A percentile compares a stretch with the other conserved stretches of the same genome.
Conservation (phyloP, 148 eudicot species). For the Bassia scoparia region DNA sequence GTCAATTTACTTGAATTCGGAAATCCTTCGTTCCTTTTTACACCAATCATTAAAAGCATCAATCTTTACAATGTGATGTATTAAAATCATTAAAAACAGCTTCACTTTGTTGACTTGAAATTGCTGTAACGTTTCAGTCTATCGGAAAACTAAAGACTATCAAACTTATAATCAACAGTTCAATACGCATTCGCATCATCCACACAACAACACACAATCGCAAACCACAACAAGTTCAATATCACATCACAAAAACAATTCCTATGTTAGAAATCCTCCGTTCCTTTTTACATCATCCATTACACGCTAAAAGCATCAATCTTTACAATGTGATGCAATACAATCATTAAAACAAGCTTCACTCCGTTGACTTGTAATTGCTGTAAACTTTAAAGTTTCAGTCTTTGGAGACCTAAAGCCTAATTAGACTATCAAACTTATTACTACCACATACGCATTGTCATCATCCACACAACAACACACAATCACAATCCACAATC, state of each 20-base stretch:
- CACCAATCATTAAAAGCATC: background rate
- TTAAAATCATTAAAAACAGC: background rate
- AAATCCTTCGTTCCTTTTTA: background rate
- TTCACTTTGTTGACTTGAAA: slow-evolving; percentile 2
- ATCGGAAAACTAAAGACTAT: background rate
- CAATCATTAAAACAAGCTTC: background rate
- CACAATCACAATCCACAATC: background rate
- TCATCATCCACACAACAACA: background rate
- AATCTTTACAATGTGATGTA: background rate
- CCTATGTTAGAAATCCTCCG: background rate
- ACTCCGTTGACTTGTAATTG: background rate
- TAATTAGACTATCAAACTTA: background rate
- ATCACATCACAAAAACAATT: background rate
- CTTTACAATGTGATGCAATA: background rate
- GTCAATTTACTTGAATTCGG: background rate
- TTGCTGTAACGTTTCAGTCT: no score
- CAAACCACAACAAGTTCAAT: background rate
- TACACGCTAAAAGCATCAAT: background rate
- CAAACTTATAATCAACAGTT: background rate
- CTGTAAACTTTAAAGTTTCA: no score
- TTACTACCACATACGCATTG: background rate
- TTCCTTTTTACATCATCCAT: background rate
- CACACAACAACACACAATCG: background rate
- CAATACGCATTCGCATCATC: background rate
- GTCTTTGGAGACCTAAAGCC: no score